phyloP scores from a whole-genome alignment of 345 rosid genomes.

The Arabidopsis arenosa region DNA sequence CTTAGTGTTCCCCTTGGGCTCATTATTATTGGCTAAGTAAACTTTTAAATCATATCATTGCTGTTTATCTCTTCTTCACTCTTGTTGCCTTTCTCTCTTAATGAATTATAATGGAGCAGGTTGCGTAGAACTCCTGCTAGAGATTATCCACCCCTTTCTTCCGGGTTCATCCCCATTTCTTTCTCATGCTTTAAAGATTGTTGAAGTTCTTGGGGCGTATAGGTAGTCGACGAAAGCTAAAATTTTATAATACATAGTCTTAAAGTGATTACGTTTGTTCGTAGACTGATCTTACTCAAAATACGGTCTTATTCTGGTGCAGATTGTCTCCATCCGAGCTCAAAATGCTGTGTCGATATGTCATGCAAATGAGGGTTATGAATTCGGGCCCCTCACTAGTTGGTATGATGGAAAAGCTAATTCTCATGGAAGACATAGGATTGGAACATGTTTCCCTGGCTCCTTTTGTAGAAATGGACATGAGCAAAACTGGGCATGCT shows the following conservation, averaged over 20 bases:
- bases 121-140: conserved; percentile 85
- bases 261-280: conserved; percentile 27
- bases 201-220: conserved; percentile 92
- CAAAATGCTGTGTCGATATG: conserved; percentile 68
- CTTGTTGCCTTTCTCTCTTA: conserved; percentile 9
- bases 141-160: conserved; percentile 79
- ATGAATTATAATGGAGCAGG: conserved; percentile 51
- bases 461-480: conserved; percentile 92
- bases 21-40: conserved; percentile 10
- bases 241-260: conserved; percentile 4
- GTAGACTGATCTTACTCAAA: conserved; percentile 33
- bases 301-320: conserved; percentile 46
- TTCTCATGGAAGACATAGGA: conserved; percentile 74
- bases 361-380: conserved; percentile 73
- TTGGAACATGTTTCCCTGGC: conserved; percentile 80
- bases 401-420: conserved; percentile 84
- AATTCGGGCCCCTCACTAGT: conserved; percentile 69
- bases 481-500: conserved; percentile 92
- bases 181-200: conserved; percentile 77
- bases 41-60: conserved; percentile 6
- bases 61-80: conserved; percentile 35
- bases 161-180: conserved; percentile 76
- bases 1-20: not conserved
- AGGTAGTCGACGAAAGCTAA: conserved; percentile 54
- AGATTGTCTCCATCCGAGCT: conserved; percentile 93